A percentile compares a stretch with the other conserved stretches of the same genome.
Conservation (phyloP, 257 asterid genomes). For the Fraxinus pennsylvanica region DNA sequence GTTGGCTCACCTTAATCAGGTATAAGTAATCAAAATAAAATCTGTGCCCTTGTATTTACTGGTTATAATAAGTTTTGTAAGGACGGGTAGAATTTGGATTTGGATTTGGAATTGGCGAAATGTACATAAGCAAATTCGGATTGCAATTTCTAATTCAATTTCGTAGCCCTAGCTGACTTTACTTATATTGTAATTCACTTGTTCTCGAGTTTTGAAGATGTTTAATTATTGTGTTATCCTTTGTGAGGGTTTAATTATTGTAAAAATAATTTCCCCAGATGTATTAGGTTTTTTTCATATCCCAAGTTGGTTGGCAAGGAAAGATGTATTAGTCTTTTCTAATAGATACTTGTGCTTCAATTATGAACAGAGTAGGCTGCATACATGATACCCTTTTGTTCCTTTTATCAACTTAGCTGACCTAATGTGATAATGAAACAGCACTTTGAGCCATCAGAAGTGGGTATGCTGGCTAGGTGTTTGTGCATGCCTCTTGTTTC, state of each 20-base stretch:
- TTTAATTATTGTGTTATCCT: neutral
- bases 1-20: constrained; percentile 79
- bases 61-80: neutral
- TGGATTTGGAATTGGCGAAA: neutral
- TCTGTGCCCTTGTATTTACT: neutral
- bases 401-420: neutral
- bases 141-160: neutral
- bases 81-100: neutral
- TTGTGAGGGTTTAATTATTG: neutral
- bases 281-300: neutral
- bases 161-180: neutral
- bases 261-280: neutral
- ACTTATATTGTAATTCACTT: neutral
- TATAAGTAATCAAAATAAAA: constrained; percentile 16
- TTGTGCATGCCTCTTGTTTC: constrained; percentile 90
- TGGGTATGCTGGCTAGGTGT: constrained; percentile 85
- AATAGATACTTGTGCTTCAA: constrained; percentile 1
- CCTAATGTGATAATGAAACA: constrained; percentile 26
- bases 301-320: neutral
- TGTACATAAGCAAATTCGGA: neutral
- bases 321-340: neutral
- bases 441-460: constrained; percentile 93
- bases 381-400: neutral
- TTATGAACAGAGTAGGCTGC: neutral
- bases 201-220: neutral